Conservation (phyloP, 768 basidiomycete genomes). For the Paxillus ammoniavirescens region DNA sequence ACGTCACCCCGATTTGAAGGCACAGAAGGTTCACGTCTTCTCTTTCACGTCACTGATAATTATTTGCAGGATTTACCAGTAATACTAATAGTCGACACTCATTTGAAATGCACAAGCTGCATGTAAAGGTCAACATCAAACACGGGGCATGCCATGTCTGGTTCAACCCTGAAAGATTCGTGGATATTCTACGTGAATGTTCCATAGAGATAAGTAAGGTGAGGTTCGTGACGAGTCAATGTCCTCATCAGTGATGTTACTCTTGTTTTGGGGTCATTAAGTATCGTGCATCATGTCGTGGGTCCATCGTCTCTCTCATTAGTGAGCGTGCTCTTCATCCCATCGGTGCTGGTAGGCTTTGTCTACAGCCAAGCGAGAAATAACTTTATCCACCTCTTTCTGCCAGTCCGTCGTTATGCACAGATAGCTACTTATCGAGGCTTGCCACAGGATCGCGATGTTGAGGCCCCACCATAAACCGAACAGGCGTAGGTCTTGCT, state of each 20-base stretch:
- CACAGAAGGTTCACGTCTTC: no score
- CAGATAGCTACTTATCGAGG: conserved; percentile 50
- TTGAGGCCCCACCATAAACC: conserved; percentile 91
- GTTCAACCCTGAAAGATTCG: not conserved
- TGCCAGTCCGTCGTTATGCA: conserved; percentile 68
- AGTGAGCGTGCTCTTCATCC: conserved; percentile 5
- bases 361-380: conserved; percentile 49
- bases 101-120: not conserved
- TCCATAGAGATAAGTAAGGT: not conserved
- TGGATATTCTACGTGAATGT: not conserved
- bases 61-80: not conserved
- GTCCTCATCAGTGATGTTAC: not conserved
- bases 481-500: conserved; percentile 52
- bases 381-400: conserved; percentile 62
- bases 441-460: conserved; percentile 47
- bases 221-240: not conserved
- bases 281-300: not conserved
- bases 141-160: not conserved
- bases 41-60: no score
- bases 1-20: no score
- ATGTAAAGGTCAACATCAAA: not conserved
- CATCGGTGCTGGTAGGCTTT: conserved; percentile 25
- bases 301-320: not conserved
- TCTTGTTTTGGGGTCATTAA: not conserved
- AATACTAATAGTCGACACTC: not conserved